These are phyloP conservation scores for Ceraceosorus guamensis DNA, from an alignment of 1,284 basidiomycete species.

Conservation along the genomic window DNA sequence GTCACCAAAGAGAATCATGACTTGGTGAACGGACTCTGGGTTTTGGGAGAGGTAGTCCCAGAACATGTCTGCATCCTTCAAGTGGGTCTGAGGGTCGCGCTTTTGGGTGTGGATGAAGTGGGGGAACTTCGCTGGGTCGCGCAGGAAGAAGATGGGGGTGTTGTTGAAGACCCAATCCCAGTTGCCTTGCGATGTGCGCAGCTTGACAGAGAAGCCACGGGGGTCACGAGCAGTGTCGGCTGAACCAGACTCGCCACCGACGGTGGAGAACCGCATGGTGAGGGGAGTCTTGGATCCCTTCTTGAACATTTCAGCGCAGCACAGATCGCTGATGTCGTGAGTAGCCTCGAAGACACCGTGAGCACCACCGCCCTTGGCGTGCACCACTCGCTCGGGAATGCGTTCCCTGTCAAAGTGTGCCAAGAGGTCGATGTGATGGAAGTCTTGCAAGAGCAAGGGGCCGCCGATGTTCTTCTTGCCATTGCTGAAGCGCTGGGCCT, in stretches of 20 bases:
- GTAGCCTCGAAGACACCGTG: slow-evolving; percentile 79
- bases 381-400: slow-evolving; percentile 82
- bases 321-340: slow-evolving; percentile 71
- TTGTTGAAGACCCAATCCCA: slow-evolving; percentile 24
- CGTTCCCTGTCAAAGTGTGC: slow-evolving; percentile 88
- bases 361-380: slow-evolving; percentile 59
- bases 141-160: slow-evolving; percentile 36
- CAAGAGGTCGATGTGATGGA: slow-evolving; percentile 56
- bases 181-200: slow-evolving; percentile 72
- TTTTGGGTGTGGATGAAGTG: slow-evolving; percentile 95
- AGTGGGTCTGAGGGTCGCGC: slow-evolving; percentile 77
- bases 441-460: slow-evolving; percentile 27
- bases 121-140: slow-evolving; percentile 48
- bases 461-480: slow-evolving; percentile 15
- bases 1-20: slow-evolving; percentile 61
- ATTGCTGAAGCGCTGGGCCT: slow-evolving; percentile 13
- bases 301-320: slow-evolving; percentile 55
- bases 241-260: slow-evolving; percentile 51
- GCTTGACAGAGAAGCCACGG: slow-evolving; percentile 84
- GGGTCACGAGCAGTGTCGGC: slow-evolving; percentile 86
- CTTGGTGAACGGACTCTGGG: slow-evolving; percentile 22
- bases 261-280: slow-evolving; percentile 31
- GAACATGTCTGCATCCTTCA: slow-evolving; percentile 60
- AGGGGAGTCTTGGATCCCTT: slow-evolving; percentile 38
- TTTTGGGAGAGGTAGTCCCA: slow-evolving; percentile 62